These are phyloP conservation scores for Colletotrichum siamense DNA, from an alignment of 2,329 filamentous ascomycete genomes.

Conservation along the genomic window DNA sequence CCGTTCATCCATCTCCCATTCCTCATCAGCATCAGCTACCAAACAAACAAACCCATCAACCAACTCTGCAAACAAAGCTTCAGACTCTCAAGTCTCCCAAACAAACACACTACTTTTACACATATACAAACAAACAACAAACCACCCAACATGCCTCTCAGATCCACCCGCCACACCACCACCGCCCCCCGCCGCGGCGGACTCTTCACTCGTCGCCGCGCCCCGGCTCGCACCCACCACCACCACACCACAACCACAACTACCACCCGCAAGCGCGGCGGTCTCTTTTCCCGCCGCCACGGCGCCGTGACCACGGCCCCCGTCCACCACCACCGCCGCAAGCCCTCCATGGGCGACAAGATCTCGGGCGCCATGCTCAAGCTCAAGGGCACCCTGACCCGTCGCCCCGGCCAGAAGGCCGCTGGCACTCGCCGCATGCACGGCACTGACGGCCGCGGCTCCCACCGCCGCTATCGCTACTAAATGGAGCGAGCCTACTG, in stretches of 20 bases:
- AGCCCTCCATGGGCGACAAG: constrained; percentile 76
- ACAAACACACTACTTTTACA: not conserved
- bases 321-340: constrained; percentile 69
- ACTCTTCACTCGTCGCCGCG: constrained; percentile 29
- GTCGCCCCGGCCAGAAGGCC: constrained; percentile 69
- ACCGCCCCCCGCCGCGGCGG: constrained; percentile 17
- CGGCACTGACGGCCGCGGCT: constrained; percentile 73
- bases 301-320: constrained; percentile 30
- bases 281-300: constrained; percentile 45
- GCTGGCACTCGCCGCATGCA: constrained; percentile 77
- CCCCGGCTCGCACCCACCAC: constrained; percentile 24
- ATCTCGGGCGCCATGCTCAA: constrained; percentile 77
- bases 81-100: constrained; percentile 8
- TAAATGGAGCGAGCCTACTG: not conserved
- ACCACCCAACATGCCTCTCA: constrained; percentile 37
- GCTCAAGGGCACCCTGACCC: constrained; percentile 72
- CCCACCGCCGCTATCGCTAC: constrained; percentile 37
- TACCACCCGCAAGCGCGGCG: constrained; percentile 43
- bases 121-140: not conserved
- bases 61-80: not conserved
- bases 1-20: not conserved
- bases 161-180: constrained; percentile 24
- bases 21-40: constrained; percentile 8
- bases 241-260: constrained; percentile 34
- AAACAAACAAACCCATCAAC: not conserved